phyloP scores from a whole-genome alignment of 2,329 filamentous ascomycete genomes.

The Albifimbria verrucaria region DNA sequence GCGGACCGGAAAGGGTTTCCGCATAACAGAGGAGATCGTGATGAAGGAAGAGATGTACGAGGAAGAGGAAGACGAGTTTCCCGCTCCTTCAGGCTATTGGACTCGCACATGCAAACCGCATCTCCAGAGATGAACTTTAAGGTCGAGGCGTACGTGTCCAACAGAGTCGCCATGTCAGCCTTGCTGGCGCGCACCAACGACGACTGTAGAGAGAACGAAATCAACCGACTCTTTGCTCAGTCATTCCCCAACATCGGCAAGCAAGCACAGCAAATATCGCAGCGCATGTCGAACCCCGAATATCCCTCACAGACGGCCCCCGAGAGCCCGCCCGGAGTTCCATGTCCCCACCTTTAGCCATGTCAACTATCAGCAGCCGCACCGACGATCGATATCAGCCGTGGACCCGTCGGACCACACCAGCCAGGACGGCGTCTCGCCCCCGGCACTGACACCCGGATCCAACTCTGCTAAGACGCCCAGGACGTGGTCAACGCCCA shows the following conservation, averaged over 20 bases:
- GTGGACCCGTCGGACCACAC: conserved; percentile 12
- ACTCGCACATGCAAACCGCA: conserved; percentile 59
- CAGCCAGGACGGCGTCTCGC: conserved; percentile 15
- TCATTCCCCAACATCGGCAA: conserved; percentile 38
- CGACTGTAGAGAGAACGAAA: conserved; percentile 40
- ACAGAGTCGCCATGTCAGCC: conserved; percentile 39
- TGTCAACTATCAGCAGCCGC: conserved; percentile 19
- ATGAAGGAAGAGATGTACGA: conserved; percentile 95
- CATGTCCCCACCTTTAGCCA: conserved; percentile 17
- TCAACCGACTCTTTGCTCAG: conserved; percentile 44
- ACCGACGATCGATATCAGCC: conserved; percentile 15
- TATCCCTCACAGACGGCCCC: conserved; percentile 5
- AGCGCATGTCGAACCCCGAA: conserved; percentile 17
- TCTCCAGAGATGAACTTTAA: conserved; percentile 60
- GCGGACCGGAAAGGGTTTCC: conserved; percentile 79
- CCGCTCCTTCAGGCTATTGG: conserved; percentile 61
- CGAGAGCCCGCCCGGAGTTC: conserved; percentile 11
- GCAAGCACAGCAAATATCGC: conserved; percentile 20
- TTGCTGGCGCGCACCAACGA: conserved; percentile 33
- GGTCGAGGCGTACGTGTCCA: conserved; percentile 47
- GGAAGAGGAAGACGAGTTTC: conserved; percentile 82
- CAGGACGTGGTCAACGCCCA: conserved; percentile 15
- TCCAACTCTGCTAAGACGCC: conserved; percentile 14
- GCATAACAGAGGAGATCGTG: conserved; percentile 82
- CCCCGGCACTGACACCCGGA: conserved; percentile 24